Evolutionary conservation across 495 filamentous ascomycete genomes (phyloP).

Genomic region (Peziza echinospora): DNA sequence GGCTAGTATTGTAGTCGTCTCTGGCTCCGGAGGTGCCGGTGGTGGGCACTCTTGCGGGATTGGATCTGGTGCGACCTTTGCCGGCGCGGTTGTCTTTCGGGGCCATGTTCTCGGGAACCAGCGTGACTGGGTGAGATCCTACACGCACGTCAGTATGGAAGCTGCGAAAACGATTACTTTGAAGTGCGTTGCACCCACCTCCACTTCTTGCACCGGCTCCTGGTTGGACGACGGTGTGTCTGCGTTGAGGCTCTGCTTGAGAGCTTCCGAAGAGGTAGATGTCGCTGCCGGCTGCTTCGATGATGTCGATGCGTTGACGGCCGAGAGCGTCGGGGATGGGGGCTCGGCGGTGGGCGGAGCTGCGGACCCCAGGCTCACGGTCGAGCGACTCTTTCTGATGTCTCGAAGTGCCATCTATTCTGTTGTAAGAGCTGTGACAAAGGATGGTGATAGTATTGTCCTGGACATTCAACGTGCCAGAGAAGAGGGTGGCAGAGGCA

Average conservation of each 20-base stretch:
- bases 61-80: conserved; percentile 9
- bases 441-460: no score
- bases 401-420: neutral
- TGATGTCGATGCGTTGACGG: conserved; percentile 11
- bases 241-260: no score
- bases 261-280: no score
- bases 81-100: conserved; percentile 9
- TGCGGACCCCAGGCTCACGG: neutral
- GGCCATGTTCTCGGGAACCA: conserved; percentile 11
- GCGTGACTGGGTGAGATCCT: neutral
- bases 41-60: neutral
- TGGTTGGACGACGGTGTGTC: no score
- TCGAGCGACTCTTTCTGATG: neutral
- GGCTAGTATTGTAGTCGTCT: neutral
- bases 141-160: no score
- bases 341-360: conserved; percentile 4
- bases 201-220: no score
- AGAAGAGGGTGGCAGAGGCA: no score
- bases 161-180: conserved; percentile 12
- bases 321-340: conserved; percentile 11
- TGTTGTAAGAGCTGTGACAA: no score
- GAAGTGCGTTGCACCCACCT: no score
- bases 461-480: no score
- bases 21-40: conserved; percentile 1
- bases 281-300: no score